phyloP scores from a whole-genome alignment of 768 basidiomycete genomes.

The Tricholoma matsutake region DNA sequence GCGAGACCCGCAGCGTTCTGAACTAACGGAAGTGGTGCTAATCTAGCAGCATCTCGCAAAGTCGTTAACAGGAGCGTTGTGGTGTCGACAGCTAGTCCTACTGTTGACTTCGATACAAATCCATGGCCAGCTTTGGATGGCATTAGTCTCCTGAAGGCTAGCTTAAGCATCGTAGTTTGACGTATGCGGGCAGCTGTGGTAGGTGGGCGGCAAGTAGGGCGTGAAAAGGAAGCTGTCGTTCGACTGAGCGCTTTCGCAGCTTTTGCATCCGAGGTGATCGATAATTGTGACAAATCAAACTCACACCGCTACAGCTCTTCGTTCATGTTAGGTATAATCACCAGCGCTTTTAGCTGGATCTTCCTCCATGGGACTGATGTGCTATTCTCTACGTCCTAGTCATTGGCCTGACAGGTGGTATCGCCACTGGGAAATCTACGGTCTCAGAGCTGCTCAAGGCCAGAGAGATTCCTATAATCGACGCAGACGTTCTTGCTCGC shows the following conservation, averaged over 20 bases:
- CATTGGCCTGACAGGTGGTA: slow-evolving; percentile 93
- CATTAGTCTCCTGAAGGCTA: no score
- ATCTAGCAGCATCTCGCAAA: slow-evolving; percentile 14
- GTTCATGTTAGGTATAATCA: background rate
- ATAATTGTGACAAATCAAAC: no score
- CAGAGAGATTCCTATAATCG: slow-evolving; percentile 77
- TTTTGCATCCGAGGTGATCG: no score
- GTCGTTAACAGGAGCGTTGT: slow-evolving; percentile 19
- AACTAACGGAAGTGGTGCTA: slow-evolving; percentile 20
- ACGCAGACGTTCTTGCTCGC: slow-evolving; percentile 89
- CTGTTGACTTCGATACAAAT: background rate
- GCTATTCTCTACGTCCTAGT: slow-evolving; percentile 42
- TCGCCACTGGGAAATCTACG: slow-evolving; percentile 95
- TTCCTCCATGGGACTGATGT: background rate
- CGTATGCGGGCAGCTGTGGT: background rate
- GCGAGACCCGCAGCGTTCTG: slow-evolving; percentile 18
- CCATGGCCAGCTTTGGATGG: background rate
- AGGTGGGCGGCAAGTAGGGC: background rate
- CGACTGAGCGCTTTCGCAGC: no score
- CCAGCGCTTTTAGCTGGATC: background rate
- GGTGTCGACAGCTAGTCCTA: slow-evolving; percentile 10
- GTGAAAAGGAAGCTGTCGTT: background rate
- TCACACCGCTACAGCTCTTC: no score
- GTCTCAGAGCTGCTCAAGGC: slow-evolving; percentile 72
- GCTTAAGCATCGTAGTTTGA: background rate